Evolutionary conservation across 495 filamentous ascomycete genomes (phyloP).

Genomic region (Lichina pygmaea): DNA sequence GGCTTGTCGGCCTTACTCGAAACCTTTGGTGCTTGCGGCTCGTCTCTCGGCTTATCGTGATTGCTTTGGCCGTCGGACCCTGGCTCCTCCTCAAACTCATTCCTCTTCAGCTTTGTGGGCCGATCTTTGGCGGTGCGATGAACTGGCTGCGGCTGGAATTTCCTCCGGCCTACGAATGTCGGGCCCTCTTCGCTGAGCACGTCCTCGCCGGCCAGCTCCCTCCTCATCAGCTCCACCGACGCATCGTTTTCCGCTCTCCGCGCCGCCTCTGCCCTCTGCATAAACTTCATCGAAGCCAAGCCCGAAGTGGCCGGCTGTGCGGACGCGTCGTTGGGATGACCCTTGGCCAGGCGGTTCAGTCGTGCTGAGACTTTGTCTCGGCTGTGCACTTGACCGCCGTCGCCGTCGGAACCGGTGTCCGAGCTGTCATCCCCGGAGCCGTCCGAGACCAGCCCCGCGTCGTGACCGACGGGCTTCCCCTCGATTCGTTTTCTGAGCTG

Average conservation of each 20-base stretch:
- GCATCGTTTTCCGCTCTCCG: conserved; percentile 59
- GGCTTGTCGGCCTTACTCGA: background rate
- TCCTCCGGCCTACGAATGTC: conserved; percentile 12
- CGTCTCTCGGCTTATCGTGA: background rate
- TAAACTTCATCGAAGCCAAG: conserved; percentile 62
- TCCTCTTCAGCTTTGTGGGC: background rate
- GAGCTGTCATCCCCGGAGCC: conserved; percentile 15
- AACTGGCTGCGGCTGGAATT: conserved; percentile 11
- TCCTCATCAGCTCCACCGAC: conserved; percentile 43
- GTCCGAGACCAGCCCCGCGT: background rate
- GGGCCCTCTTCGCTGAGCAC: conserved; percentile 18
- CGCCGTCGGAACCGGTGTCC: conserved; percentile 24
- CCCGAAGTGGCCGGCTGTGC: conserved; percentile 7
- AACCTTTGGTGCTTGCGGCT: background rate
- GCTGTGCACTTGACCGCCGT: conserved; percentile 7
- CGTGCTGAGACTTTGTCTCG: conserved; percentile 11
- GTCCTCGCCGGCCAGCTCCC: conserved; percentile 28
- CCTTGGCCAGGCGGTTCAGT: conserved; percentile 13
- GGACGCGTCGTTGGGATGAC: conserved; percentile 5
- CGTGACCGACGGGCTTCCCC: conserved; percentile 33
- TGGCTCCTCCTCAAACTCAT: conserved; percentile 3
- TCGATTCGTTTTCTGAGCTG: conserved; percentile 62
- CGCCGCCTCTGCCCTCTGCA: conserved; percentile 62
- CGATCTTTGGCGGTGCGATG: background rate
- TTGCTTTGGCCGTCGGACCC: background rate